phyloP scores from a whole-genome alignment of 768 basidiomycete species.

The Boletus tylopilopsis region DNA sequence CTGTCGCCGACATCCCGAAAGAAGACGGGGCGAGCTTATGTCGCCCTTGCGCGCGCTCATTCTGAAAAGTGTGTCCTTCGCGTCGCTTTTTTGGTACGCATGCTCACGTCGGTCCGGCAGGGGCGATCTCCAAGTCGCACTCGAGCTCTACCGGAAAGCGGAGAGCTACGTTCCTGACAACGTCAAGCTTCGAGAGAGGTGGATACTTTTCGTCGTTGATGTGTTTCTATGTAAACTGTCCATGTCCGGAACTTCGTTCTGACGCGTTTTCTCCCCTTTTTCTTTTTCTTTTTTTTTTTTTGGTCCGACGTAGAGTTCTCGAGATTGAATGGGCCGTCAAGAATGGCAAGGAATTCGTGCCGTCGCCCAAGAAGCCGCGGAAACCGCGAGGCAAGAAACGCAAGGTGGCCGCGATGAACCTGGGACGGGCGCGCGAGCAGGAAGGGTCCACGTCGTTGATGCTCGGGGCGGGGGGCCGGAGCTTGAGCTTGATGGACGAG shows the following conservation, averaged over 20 bases:
- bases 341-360: conserved; percentile 55
- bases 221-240: conserved; percentile 59
- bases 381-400: conserved; percentile 34
- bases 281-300: background rate
- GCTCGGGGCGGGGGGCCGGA: too few relatives aligned
- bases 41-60: conserved; percentile 76
- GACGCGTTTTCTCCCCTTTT: conserved; percentile 35
- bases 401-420: conserved; percentile 26
- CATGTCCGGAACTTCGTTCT: conserved; percentile 35
- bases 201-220: conserved; percentile 66
- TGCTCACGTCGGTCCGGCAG: conserved; percentile 31
- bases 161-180: conserved; percentile 85
- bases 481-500: conserved; percentile 33
- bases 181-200: conserved; percentile 83
- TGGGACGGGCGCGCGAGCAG: too few relatives aligned
- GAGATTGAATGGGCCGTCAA: conserved; percentile 79
- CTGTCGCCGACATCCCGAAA: conserved; percentile 74
- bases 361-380: conserved; percentile 45
- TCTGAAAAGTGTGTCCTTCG: conserved; percentile 80
- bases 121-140: conserved; percentile 75
- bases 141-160: conserved; percentile 80
- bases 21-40: conserved; percentile 79
- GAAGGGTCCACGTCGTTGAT: too few relatives aligned
- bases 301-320: conserved; percentile 53
- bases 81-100: background rate